These are phyloP conservation scores for Udeniomyces megalosporus DNA, from an alignment of 768 basidiomycete species.

Conservation along the genomic window DNA sequence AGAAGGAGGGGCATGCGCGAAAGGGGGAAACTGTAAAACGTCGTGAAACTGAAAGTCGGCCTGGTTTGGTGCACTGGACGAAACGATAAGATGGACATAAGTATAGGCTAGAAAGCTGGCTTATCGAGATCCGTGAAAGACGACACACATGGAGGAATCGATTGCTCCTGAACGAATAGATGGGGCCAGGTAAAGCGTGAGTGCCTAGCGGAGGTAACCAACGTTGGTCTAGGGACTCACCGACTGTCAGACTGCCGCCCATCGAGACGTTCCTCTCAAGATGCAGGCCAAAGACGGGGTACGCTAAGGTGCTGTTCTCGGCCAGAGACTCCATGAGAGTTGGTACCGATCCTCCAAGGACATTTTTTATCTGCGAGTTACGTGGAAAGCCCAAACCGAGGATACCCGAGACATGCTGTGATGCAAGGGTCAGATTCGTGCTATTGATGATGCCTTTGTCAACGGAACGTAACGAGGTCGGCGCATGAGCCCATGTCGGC, in stretches of 20 bases:
- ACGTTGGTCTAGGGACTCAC: background rate
- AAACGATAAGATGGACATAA: background rate
- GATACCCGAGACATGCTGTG: constrained; percentile 5
- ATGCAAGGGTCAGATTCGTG: constrained; percentile 8
- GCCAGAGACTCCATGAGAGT: constrained; percentile 3
- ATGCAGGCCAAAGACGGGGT: constrained; percentile 8
- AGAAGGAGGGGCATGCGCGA: background rate
- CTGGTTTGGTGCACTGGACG: background rate
- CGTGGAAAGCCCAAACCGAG: constrained; percentile 4
- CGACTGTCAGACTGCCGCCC: constrained; percentile 1
- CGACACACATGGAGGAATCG: background rate
- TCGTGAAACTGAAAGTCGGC: constrained; percentile 1
- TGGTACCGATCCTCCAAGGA: background rate
- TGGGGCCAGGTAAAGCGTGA: background rate
- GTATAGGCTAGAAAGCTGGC: background rate
- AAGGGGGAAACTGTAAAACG: constrained; percentile 8
- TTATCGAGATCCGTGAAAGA: background rate
- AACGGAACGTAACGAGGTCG: background rate
- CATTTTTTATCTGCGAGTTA: background rate
- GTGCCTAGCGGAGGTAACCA: background rate
- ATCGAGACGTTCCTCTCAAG: constrained; percentile 1
- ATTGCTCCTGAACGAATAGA: background rate
- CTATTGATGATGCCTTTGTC: background rate
- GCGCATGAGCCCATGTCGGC: background rate
- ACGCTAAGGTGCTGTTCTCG: background rate